Conservation (phyloP, 2,329 filamentous ascomycete genomes). For the Blastomyces gilchristii region DNA sequence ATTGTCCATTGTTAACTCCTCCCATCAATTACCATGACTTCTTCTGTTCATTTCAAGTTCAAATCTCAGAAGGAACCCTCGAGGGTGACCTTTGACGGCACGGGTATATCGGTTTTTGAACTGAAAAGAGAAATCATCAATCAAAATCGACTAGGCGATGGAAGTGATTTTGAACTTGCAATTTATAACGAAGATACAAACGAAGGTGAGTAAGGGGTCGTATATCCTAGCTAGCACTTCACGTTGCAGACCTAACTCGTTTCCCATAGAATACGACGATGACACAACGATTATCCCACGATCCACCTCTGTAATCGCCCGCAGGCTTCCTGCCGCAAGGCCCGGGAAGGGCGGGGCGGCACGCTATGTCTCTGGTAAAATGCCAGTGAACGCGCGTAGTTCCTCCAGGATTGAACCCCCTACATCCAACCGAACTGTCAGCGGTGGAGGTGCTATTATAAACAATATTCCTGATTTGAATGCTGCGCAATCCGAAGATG, state of each 20-base stretch:
- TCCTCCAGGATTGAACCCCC: conserved; percentile 56
- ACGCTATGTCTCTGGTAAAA: conserved; percentile 91
- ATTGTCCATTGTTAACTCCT: conserved; percentile 14
- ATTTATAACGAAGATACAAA: conserved; percentile 88
- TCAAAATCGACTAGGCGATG: conserved; percentile 86
- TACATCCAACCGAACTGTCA: conserved; percentile 34
- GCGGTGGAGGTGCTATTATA: conserved; percentile 28
- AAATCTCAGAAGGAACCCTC: conserved; percentile 96
- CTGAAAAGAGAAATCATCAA: conserved; percentile 97
- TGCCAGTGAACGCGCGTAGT: conserved; percentile 80
- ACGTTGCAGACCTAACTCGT: conserved; percentile 1
- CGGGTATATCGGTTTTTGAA: conserved; percentile 95
- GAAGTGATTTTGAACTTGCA: conserved; percentile 88
- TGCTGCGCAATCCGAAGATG: conserved; percentile 79
- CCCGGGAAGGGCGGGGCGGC: conserved; percentile 83
- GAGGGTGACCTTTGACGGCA: conserved; percentile 92
- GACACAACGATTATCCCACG: conserved; percentile 95
- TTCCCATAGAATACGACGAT: conserved; percentile 73
- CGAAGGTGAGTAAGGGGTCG: conserved; percentile 56
- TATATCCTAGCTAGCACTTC: background rate
- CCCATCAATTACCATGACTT: conserved; percentile 57
- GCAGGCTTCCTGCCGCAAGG: conserved; percentile 71
- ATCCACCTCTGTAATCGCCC: conserved; percentile 85
- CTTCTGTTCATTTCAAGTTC: conserved; percentile 99
- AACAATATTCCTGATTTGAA: conserved; percentile 54